These are phyloP conservation scores for Trichosanthes cucumerina DNA, from an alignment of 306 rosid genomes.

Conservation along the genomic window DNA sequence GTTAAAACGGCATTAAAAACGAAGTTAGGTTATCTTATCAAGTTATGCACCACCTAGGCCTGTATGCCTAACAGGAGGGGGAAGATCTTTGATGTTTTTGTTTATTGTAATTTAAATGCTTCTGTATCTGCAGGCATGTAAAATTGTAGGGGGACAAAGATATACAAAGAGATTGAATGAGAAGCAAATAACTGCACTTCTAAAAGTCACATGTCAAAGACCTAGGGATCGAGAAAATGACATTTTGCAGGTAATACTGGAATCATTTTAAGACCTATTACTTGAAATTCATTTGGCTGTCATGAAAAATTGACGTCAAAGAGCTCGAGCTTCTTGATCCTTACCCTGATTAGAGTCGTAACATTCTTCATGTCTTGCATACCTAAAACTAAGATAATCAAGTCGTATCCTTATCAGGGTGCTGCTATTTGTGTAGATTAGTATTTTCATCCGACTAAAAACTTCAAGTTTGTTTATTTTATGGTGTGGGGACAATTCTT, in stretches of 20 bases:
- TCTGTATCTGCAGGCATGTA: constrained; percentile 66
- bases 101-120: constrained; percentile 9
- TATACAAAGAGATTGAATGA: constrained; percentile 91
- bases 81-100: background rate
- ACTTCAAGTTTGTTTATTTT: background rate
- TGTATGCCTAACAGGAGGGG: background rate
- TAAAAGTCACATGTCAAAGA: constrained; percentile 94
- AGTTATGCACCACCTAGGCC: background rate
- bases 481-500: background rate
- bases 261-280: background rate
- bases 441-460: background rate
- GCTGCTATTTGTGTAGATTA: background rate
- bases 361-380: background rate
- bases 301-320: background rate
- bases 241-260: constrained; percentile 54
- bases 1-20: background rate
- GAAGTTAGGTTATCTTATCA: background rate
- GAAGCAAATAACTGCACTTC: constrained; percentile 82
- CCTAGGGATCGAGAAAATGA: constrained; percentile 91
- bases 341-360: background rate
- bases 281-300: background rate
- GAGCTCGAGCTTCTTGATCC: background rate
- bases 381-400: background rate
- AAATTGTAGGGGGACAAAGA: constrained; percentile 95
- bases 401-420: background rate